A percentile compares a stretch with the other conserved stretches of the same genome.
phyloP scores from a whole-genome alignment of 805 yeast genomes.

The Candida insectalens region DNA sequence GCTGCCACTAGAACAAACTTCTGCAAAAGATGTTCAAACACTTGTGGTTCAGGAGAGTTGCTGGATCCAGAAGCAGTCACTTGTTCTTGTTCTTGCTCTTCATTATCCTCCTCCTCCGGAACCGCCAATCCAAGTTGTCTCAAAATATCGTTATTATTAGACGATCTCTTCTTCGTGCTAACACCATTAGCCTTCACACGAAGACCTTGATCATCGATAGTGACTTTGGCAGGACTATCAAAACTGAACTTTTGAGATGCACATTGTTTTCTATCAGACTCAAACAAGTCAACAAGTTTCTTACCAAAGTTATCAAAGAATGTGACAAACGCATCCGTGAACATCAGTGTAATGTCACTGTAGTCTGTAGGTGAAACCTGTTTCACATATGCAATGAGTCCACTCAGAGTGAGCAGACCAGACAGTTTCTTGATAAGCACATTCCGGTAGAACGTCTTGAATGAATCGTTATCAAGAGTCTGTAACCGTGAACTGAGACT shows the following conservation, averaged over 20 bases:
- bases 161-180: conserved; percentile 5
- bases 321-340: conserved; percentile 22
- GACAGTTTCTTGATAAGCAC: conserved; percentile 23
- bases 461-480: conserved; percentile 4
- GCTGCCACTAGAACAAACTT: conserved; percentile 7
- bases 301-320: conserved; percentile 21
- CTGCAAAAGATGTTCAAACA: background rate
- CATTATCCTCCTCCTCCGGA: background rate
- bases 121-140: conserved; percentile 16
- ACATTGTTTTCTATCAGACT: conserved; percentile 4
- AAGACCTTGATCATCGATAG: conserved; percentile 9
- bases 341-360: conserved; percentile 29
- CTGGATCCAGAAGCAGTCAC: background rate
- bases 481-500: conserved; percentile 23
- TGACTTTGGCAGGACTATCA: conserved; percentile 11
- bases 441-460: conserved; percentile 8
- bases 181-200: conserved; percentile 5
- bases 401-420: conserved; percentile 34
- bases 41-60: background rate
- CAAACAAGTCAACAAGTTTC: conserved; percentile 10
- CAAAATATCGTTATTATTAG: conserved; percentile 13
- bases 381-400: conserved; percentile 48
- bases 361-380: conserved; percentile 42
- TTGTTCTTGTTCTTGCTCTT: background rate
- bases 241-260: conserved; percentile 11